Conservation (phyloP, 1,284 basidiomycete genomes). For the Cryptococcus sp. region DNA sequence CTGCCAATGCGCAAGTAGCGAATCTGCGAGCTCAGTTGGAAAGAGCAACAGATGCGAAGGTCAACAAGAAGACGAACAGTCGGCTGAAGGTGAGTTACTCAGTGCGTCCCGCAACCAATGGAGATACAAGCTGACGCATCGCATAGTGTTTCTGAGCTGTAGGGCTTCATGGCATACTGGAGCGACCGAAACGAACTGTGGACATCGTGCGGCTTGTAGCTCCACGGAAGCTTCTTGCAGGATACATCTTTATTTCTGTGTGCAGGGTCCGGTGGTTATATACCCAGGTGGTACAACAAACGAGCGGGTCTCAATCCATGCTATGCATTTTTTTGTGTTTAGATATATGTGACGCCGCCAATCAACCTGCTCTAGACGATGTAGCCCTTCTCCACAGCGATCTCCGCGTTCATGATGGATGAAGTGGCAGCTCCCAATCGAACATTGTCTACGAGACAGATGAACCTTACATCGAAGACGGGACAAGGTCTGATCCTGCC, state of each 20-base stretch:
- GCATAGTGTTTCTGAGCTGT: too few relatives aligned
- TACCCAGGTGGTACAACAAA: too few relatives aligned
- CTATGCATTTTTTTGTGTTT: not conserved
- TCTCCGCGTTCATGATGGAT: slow-evolving; percentile 96
- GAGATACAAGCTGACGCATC: too few relatives aligned
- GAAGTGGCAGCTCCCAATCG: slow-evolving; percentile 95
- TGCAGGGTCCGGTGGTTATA: too few relatives aligned
- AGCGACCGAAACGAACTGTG: too few relatives aligned
- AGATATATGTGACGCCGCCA: not conserved
- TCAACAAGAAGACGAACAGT: slow-evolving; percentile 38
- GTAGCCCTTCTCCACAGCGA: slow-evolving; percentile 81
- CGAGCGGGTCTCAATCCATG: not conserved
- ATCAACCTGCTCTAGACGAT: slow-evolving; percentile 37
- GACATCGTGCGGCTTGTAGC: too few relatives aligned
- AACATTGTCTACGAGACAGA: slow-evolving; percentile 92
- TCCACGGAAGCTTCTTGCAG: too few relatives aligned
- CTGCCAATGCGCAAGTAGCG: slow-evolving; percentile 40
- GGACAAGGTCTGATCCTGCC: slow-evolving; percentile 87
- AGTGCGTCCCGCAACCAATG: too few relatives aligned
- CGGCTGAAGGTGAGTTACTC: slow-evolving; percentile 45
- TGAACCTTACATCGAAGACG: slow-evolving; percentile 94
- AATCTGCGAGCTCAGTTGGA: slow-evolving; percentile 43
- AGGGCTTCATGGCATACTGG: too few relatives aligned
- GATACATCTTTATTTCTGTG: too few relatives aligned
- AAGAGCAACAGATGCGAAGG: slow-evolving; percentile 44